A percentile compares a stretch with the other conserved stretches of the same genome.
Conservation (phyloP, 2,329 filamentous ascomycete species). For the Trichoderma citrinoviride region DNA sequence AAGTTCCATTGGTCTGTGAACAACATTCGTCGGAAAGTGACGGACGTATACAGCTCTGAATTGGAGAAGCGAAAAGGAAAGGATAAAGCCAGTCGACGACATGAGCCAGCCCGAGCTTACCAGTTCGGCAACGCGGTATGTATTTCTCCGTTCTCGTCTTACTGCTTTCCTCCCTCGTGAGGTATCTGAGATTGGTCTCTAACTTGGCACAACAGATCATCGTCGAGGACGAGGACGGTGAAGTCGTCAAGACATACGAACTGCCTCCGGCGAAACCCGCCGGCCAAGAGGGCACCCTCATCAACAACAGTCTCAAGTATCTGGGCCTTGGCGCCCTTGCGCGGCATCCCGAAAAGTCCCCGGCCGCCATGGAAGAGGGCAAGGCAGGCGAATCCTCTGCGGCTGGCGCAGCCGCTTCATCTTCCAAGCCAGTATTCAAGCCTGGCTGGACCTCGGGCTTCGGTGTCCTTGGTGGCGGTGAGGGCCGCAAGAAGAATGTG, state of each 20-base stretch:
- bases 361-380: conserved; percentile 32
- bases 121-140: conserved; percentile 77
- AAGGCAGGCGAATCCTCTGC: conserved; percentile 33
- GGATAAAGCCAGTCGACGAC: conserved; percentile 56
- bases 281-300: conserved; percentile 39
- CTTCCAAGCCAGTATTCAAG: conserved; percentile 40
- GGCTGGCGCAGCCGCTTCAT: conserved; percentile 24
- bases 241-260: conserved; percentile 82
- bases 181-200: background rate
- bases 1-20: conserved; percentile 34
- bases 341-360: conserved; percentile 41
- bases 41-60: conserved; percentile 57
- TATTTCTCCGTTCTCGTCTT: conserved; percentile 15
- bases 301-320: conserved; percentile 51
- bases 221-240: conserved; percentile 81
- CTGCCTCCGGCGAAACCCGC: conserved; percentile 57
- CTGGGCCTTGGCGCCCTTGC: conserved; percentile 50
- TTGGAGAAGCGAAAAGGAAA: conserved; percentile 62
- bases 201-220: conserved; percentile 59
- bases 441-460: conserved; percentile 52
- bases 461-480: conserved; percentile 36
- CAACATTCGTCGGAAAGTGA: conserved; percentile 50
- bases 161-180: no score
- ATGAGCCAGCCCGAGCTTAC: conserved; percentile 76
- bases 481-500: conserved; percentile 40